A percentile compares a stretch with the other conserved stretches of the same genome.
Conservation (phyloP, 1,284 basidiomycete genomes). For the Ceratobasidium sp. region DNA sequence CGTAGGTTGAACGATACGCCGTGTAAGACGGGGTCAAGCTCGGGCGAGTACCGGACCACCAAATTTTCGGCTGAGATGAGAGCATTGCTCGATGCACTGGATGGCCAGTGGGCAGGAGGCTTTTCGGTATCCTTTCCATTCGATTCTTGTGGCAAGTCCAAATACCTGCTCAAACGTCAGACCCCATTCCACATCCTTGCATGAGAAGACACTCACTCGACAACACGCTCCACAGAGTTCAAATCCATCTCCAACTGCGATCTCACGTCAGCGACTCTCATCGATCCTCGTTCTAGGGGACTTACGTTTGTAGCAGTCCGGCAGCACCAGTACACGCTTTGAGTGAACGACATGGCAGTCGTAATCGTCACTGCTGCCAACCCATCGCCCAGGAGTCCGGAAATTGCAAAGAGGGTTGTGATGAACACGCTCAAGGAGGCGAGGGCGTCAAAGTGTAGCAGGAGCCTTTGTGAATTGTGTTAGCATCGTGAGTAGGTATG, state of each 20-base stretch:
- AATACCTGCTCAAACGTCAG: slow-evolving; percentile 57
- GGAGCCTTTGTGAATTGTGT: slow-evolving; percentile 60
- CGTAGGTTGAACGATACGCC: slow-evolving; percentile 73
- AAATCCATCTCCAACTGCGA: slow-evolving; percentile 74
- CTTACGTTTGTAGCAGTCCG: slow-evolving; percentile 32
- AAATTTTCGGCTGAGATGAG: slow-evolving; percentile 65
- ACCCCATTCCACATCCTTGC: not conserved
- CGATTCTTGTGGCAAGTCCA: slow-evolving; percentile 79
- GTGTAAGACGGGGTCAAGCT: slow-evolving; percentile 76
- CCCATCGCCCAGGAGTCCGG: slow-evolving; percentile 74
- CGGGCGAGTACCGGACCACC: slow-evolving; percentile 75
- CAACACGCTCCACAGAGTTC: slow-evolving; percentile 75
- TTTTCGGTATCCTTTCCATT: slow-evolving; percentile 55
- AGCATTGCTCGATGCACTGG: slow-evolving; percentile 59
- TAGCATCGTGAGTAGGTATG: slow-evolving; percentile 34
- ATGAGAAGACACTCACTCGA: slow-evolving; percentile 59
- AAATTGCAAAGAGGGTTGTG: slow-evolving; percentile 80
- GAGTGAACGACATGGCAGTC: slow-evolving; percentile 71
- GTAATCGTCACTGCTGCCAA: slow-evolving; percentile 88
- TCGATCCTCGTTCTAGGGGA: not conserved
- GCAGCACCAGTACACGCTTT: slow-evolving; percentile 38
- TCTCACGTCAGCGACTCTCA: not conserved
- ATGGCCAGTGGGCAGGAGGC: slow-evolving; percentile 82
- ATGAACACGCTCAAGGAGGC: slow-evolving; percentile 71
- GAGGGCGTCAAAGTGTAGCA: slow-evolving; percentile 79